Percentiles rank a stretch among this genome's conserved stretches.
Conservation (phyloP, 2,329 filamentous ascomycete species). For the Aspergillus brasiliensis region DNA sequence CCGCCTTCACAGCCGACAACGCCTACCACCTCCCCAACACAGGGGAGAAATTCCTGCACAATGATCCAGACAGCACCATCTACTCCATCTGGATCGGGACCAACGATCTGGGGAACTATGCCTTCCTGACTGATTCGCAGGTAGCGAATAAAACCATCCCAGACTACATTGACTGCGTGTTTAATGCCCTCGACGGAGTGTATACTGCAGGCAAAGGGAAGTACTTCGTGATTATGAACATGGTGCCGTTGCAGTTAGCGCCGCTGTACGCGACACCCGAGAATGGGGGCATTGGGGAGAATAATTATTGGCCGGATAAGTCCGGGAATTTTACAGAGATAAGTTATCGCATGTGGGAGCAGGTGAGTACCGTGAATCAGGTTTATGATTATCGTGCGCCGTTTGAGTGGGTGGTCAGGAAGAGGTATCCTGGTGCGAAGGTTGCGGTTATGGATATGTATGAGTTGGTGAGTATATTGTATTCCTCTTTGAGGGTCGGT, state of each 20-base stretch:
- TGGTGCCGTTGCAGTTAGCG: slow-evolving; percentile 65
- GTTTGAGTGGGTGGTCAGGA: slow-evolving; percentile 45
- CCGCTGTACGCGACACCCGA: slow-evolving; percentile 64
- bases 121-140: slow-evolving; percentile 68
- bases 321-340: slow-evolving; percentile 54
- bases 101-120: slow-evolving; percentile 70
- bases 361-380: slow-evolving; percentile 53
- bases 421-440: slow-evolving; percentile 56
- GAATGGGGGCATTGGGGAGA: slow-evolving; percentile 47
- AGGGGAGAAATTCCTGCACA: slow-evolving; percentile 38
- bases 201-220: slow-evolving; percentile 66
- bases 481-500: not conserved
- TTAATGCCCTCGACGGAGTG: slow-evolving; percentile 61
- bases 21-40: slow-evolving; percentile 17
- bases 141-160: slow-evolving; percentile 60
- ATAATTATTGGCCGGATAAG: slow-evolving; percentile 53
- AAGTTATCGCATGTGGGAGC: slow-evolving; percentile 55
- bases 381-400: slow-evolving; percentile 56
- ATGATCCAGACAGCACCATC: slow-evolving; percentile 62
- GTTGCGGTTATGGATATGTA: slow-evolving; percentile 71
- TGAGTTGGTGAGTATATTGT: slow-evolving; percentile 51
- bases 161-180: slow-evolving; percentile 70
- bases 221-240: slow-evolving; percentile 72
- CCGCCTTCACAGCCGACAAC: slow-evolving; percentile 38
- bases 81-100: slow-evolving; percentile 81